Percentiles rank a stretch among this genome's conserved stretches.
Evolutionary conservation across 2,329 filamentous ascomycete species (phyloP).

Genomic region (Exophiala sideris): DNA sequence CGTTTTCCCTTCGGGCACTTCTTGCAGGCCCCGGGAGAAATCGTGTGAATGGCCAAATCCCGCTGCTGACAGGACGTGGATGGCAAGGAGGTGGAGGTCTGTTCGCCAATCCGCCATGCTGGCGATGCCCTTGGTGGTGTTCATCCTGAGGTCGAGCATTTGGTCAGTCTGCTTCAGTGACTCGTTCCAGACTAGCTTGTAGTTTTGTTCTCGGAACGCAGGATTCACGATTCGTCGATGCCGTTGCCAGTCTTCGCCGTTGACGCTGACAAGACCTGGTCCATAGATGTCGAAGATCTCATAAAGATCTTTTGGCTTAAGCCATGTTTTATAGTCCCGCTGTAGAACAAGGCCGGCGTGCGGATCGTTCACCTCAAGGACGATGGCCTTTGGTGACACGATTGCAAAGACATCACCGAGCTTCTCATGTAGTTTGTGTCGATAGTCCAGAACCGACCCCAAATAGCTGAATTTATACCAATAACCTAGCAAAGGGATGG

Average conservation of each 20-base stretch:
- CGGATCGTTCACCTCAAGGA: not conserved
- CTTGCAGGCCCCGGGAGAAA: slow-evolving; percentile 11
- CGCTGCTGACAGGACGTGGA: slow-evolving; percentile 26
- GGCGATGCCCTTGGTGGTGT: too few relatives aligned
- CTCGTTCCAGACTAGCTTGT: slow-evolving; percentile 36
- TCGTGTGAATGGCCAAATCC: slow-evolving; percentile 26
- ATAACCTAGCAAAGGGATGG: not conserved
- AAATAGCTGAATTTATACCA: slow-evolving; percentile 2
- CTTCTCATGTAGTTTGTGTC: not conserved
- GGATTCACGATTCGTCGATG: slow-evolving; percentile 42
- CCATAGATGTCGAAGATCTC: not conserved
- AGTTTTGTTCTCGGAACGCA: slow-evolving; percentile 44
- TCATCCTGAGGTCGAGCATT: not conserved
- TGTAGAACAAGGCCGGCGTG: not conserved
- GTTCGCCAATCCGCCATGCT: slow-evolving; percentile 13
- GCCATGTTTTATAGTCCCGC: not conserved
- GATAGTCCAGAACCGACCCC: not conserved
- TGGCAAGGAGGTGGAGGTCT: slow-evolving; percentile 19
- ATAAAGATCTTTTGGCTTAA: slow-evolving; percentile 1
- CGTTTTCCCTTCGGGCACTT: slow-evolving; percentile 11
- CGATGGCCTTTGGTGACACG: not conserved
- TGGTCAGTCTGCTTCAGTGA: not conserved
- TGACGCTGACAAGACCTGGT: not conserved
- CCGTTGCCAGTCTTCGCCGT: slow-evolving; percentile 34
- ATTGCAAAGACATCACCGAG: not conserved